Base-by-base conservation (phyloP, 2,329 filamentous ascomycete genomes). In the Pseudogymnoascus sp. region DNA sequence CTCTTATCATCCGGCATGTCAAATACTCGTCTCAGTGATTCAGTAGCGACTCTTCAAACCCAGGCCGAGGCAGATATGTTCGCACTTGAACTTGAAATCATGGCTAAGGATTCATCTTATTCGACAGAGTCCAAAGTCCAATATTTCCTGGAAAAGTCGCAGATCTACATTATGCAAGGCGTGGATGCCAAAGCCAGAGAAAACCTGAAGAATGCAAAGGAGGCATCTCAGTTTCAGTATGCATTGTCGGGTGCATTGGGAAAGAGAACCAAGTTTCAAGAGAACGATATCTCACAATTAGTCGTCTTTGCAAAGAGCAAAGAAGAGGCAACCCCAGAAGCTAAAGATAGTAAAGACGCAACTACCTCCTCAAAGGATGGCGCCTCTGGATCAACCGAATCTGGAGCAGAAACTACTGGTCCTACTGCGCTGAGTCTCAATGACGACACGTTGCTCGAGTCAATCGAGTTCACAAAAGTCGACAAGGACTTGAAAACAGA, bases 401-500 rank as follows among this genome's bases (percentile, higher is more conserved):
- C 69, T 1, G 68, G 70, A 0, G 77, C 76, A 25, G 65, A 68
- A 17, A 69, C 72, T 3, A 75, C 75, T 2, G 77, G 74, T 44
- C 91, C 92, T 0, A 83, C 88, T 68, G 87, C 88, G 2, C 74
- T 97, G 12, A 83, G 89, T 36, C 78, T 97, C 3, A 95, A 97
- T 71, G 90, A 99, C 69, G 94, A 99, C 72, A 97, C 94, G 0
- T 80, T 99, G 0, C 80, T 97, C 1, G 94, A 99, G 72, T 84
- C 86, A 2, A 93, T 99, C 39, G 82, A 88, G 0, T 99, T 97
- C 70, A 77, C 80, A 4, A 71, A 78, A 1, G 74, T 75, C 0
- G 72, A 75, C 4, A 69, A 73, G 39, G 66, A 72, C 7, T 68
- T 72, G 2, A 68, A 79, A 31, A 72, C 78, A 27, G 76, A 79